These are phyloP conservation scores for carrot (Daucus carota) DNA, from an alignment of 129 eudicot species.

Conservation along the genomic window DNA sequence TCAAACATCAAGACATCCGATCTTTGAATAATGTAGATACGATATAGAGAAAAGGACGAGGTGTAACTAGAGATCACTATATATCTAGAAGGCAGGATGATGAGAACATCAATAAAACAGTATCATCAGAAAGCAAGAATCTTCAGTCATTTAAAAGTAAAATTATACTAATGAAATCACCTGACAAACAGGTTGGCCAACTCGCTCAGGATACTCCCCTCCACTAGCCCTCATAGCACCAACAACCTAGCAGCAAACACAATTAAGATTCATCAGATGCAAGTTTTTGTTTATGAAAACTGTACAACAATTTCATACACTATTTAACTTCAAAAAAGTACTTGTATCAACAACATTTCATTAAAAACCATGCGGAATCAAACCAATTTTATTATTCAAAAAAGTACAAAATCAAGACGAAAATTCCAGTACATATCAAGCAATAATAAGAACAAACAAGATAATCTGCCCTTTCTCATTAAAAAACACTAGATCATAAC, in stretches of 20 bases:
- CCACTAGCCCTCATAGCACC: slow-evolving; percentile 54
- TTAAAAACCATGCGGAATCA: slow-evolving; percentile 1
- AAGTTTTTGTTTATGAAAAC: not conserved
- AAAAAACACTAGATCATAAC: slow-evolving; percentile 1
- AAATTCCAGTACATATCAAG: slow-evolving; percentile 5
- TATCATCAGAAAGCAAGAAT: too few relatives aligned
- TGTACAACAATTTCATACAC: not conserved
- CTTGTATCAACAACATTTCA: not conserved
- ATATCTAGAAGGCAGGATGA: not conserved
- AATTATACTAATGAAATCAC: slow-evolving; percentile 27
- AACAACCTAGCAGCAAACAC: slow-evolving; percentile 35
- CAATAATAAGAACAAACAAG: slow-evolving; percentile 1
- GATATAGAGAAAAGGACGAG: slow-evolving; percentile 10
- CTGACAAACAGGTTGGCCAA: slow-evolving; percentile 86
- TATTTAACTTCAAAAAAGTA: not conserved
- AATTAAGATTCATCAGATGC: slow-evolving; percentile 7
- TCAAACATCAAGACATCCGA: not conserved
- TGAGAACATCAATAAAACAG: not conserved
- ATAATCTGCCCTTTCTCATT: not conserved
- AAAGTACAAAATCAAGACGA: not conserved
- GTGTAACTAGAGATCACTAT: not conserved
- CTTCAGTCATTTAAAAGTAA: not conserved
- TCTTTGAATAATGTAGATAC: not conserved
- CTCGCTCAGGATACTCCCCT: slow-evolving; percentile 71
- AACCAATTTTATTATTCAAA: slow-evolving; percentile 12